These are phyloP conservation scores for Solanum sparsipilum DNA, from an alignment of 257 asterid species.

Conservation along the genomic window DNA sequence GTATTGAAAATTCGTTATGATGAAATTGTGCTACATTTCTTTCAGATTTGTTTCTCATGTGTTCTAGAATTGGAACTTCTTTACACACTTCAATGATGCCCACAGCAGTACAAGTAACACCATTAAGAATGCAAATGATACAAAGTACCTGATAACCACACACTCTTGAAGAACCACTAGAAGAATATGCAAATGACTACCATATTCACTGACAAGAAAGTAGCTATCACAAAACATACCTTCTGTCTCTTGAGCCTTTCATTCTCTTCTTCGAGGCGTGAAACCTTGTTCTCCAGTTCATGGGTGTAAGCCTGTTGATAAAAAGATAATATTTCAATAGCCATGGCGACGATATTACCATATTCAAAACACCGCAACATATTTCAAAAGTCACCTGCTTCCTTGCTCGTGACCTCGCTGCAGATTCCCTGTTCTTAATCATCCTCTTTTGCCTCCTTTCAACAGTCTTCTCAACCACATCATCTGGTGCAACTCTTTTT, in stretches of 20 bases:
- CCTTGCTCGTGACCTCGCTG: conserved; percentile 93
- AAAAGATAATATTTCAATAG: conserved; percentile 2
- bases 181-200: not conserved
- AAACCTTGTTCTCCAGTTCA: conserved; percentile 90
- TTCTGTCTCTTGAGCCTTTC: conserved; percentile 72
- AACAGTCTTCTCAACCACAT: conserved; percentile 60
- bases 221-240: conserved; percentile 27
- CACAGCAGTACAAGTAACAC: not conserved
- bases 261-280: conserved; percentile 83
- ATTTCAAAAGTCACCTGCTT: conserved; percentile 45
- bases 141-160: not conserved
- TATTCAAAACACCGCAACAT: not conserved
- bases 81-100: not conserved
- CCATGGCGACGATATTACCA: not conserved
- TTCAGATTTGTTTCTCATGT: not conserved
- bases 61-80: not conserved
- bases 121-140: not conserved
- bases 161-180: not conserved
- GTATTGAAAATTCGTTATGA: not conserved
- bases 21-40: not conserved
- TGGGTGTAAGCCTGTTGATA: conserved; percentile 75
- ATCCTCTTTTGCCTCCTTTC: conserved; percentile 94
- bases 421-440: conserved; percentile 94
- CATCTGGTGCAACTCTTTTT: conserved; percentile 76
- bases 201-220: not conserved